These are phyloP conservation scores for Fusarium nodosum DNA, from an alignment of 2,329 filamentous ascomycete genomes.

Conservation along the genomic window DNA sequence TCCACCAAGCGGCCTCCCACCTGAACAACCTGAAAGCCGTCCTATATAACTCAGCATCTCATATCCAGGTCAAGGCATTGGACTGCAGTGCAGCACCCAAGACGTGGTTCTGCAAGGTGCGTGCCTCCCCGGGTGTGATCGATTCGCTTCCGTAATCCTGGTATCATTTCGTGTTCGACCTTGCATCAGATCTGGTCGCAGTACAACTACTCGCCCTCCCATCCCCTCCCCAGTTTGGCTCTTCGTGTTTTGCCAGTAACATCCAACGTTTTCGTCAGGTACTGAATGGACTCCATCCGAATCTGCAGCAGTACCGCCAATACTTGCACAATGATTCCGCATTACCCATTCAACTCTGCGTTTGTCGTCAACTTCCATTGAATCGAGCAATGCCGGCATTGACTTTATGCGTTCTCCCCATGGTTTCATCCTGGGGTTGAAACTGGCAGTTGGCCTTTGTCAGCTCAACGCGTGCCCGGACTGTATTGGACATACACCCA, in stretches of 20 bases:
- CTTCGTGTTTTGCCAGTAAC: conserved; percentile 1
- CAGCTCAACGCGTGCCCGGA: neutral
- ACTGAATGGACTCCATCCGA: neutral
- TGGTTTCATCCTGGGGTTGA: neutral
- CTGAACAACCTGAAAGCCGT: conserved; percentile 11
- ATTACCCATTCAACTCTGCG: neutral
- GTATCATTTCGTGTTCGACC: neutral
- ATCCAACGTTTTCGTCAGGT: neutral
- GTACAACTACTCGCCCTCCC: neutral
- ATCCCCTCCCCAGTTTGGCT: neutral
- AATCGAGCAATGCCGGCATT: neutral
- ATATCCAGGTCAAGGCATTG: conserved; percentile 1
- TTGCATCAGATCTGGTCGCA: neutral
- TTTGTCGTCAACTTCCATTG: neutral
- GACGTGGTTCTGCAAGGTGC: neutral
- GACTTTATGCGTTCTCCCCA: neutral
- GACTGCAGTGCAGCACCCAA: neutral
- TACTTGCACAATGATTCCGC: neutral
- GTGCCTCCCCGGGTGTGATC: neutral
- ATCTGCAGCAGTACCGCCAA: neutral
- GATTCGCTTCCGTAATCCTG: neutral
- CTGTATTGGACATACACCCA: neutral
- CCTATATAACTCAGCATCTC: conserved; percentile 26
- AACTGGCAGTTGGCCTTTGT: neutral
- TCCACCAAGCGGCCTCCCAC: conserved; percentile 38